These are phyloP conservation scores for Angomonas ambiguus DNA, from an alignment of 208 protist species.

Conservation along the genomic window DNA sequence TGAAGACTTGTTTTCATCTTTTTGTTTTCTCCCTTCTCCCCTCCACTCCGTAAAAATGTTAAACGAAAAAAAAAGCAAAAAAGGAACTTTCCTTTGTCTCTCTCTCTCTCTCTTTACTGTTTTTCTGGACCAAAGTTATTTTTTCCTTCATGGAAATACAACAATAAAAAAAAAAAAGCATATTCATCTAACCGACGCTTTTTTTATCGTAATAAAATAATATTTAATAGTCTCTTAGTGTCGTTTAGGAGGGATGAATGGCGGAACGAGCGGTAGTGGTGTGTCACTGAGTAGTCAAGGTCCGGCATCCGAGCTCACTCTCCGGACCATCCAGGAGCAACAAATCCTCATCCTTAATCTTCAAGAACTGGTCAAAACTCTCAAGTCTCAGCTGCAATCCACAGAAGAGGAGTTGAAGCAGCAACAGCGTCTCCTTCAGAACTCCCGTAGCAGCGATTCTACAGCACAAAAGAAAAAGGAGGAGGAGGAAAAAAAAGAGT, in stretches of 20 bases:
- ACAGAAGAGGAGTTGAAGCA: slow-evolving; percentile 13
- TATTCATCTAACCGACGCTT: no score
- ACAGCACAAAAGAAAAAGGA: background rate
- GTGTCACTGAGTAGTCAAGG: background rate
- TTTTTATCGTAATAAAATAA: no score
- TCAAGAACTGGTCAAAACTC: slow-evolving; percentile 38
- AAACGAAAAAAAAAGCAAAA: background rate
- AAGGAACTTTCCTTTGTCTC: no score
- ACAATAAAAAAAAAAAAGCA: no score
- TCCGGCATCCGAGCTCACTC: slow-evolving; percentile 23
- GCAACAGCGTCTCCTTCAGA: slow-evolving; percentile 4
- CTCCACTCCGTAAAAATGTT: no score
- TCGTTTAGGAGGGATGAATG: background rate
- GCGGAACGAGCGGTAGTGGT: background rate
- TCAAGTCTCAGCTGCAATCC: slow-evolving; percentile 39
- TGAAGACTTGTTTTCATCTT: no score
- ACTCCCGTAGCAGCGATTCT: background rate
- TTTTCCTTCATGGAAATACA: slow-evolving; percentile 7
- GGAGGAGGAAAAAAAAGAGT: background rate
- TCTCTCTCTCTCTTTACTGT: no score
- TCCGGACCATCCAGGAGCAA: slow-evolving; percentile 70
- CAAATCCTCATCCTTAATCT: slow-evolving; percentile 62
- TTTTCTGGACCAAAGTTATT: slow-evolving; percentile 6
- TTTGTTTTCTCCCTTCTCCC: no score
- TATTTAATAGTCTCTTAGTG: no score